These are phyloP conservation scores for Cephaloascus albidus DNA, from an alignment of 805 yeast genomes.

Conservation along the genomic window DNA sequence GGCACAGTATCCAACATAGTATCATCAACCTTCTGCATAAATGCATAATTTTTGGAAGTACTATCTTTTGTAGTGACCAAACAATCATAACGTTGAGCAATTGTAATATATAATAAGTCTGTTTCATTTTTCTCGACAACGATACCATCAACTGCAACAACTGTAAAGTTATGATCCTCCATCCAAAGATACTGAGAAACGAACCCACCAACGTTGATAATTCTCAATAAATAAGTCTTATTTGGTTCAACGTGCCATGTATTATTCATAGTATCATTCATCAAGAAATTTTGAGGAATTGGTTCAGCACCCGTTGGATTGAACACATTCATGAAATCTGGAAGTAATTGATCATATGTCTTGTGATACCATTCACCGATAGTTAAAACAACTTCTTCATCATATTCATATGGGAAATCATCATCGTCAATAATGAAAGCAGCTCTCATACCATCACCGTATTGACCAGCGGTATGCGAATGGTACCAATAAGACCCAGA, in stretches of 20 bases:
- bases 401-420: conserved; percentile 63
- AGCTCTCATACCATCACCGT: conserved; percentile 90
- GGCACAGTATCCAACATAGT: conserved; percentile 78
- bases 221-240: conserved; percentile 73
- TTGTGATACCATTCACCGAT: conserved; percentile 88
- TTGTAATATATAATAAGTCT: conserved; percentile 66
- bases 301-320: conserved; percentile 99
- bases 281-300: conserved; percentile 70
- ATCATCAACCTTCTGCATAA: conserved; percentile 74
- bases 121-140: conserved; percentile 71
- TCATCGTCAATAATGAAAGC: conserved; percentile 67
- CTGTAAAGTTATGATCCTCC: conserved; percentile 79
- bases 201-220: conserved; percentile 85
- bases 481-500: conserved; percentile 96
- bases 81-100: conserved; percentile 87
- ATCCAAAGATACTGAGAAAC: conserved; percentile 83
- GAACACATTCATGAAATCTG: conserved; percentile 53
- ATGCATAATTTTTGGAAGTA: conserved; percentile 60
- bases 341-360: conserved; percentile 38
- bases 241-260: conserved; percentile 78
- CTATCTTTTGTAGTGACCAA: conserved; percentile 64
- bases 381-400: conserved; percentile 64
- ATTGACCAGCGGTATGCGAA: conserved; percentile 84
- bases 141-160: conserved; percentile 90
- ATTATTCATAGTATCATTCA: conserved; percentile 73